Base-by-base conservation (phyloP, 2,329 filamentous ascomycete species). In the Aspergillus arachidicola region DNA sequence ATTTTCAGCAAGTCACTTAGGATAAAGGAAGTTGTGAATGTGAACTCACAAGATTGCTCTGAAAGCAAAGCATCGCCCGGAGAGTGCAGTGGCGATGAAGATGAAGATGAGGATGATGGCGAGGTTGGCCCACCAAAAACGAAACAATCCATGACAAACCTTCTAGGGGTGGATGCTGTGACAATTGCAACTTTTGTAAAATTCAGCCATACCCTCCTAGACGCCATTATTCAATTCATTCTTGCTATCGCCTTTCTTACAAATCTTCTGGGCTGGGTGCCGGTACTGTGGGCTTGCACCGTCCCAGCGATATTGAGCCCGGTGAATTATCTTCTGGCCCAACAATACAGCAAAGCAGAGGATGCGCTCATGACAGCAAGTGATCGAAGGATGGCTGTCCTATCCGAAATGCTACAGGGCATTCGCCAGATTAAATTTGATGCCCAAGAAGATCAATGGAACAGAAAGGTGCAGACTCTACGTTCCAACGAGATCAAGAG, bases 391-490 rank as follows among this genome's bases (percentile, higher is more conserved):
- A 84, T 93, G 75, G 87, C 85, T 0, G 85, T 93, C 11, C 84
- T 94, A 32, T 91, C 90, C 2, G 91, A 94, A 75, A 90, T 89
- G 1, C 79, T 94, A 2, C 86, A 90, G 69, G 91, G 91, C 3
- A 93, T 94, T 66, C 87, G 91, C 1, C 91, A 94, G 76, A 93
- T 94, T 79, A 94, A 94, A 72, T 93, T 94, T 69, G 90, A 90
- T 1, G 91, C 91, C 1, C 78, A 92, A 1, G 91, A 94, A 75
- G 79, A 81, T 23, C 87, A 91, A 69, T 94, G 91, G 91, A 86
- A 92, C 72, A 80, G 83, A 26, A 90, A 89, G 64, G 91, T 94
- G 73, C 76, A 83, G 65, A 76, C 84, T 66, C 86, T 88, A 16
- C 83, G 91, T 70, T 84, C 87, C 54, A 85, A 83, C 57, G 91